Evolutionary conservation across 2,329 filamentous ascomycete species (phyloP).

Genomic region (Erysiphe pulchra): DNA sequence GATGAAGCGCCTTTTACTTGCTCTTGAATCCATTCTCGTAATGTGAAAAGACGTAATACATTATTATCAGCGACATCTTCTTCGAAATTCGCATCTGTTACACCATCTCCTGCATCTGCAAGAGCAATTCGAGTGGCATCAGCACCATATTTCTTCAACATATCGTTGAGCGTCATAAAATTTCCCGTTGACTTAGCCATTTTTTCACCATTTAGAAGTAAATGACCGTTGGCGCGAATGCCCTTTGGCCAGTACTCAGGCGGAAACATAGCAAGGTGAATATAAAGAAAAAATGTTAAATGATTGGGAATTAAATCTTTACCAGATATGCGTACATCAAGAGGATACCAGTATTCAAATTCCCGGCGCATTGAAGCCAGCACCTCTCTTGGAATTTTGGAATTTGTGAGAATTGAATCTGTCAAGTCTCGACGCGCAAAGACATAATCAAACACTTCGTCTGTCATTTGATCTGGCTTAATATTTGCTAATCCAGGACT

Average conservation of each 20-base stretch:
- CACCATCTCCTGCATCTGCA: conserved; percentile 80
- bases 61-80: conserved; percentile 82
- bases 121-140: conserved; percentile 80
- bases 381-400: conserved; percentile 45
- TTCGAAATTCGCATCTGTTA: conserved; percentile 92
- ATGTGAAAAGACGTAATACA: conserved; percentile 57
- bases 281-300: conserved; percentile 85
- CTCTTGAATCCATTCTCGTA: conserved; percentile 85
- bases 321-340: conserved; percentile 68
- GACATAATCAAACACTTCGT: conserved; percentile 91
- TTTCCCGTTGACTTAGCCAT: conserved; percentile 97
- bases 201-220: conserved; percentile 90
- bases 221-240: conserved; percentile 73
- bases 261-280: conserved; percentile 73
- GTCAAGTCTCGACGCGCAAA: conserved; percentile 52
- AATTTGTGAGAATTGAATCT: conserved; percentile 35
- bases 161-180: conserved; percentile 73
- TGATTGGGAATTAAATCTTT: conserved; percentile 91
- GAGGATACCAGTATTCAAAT: conserved; percentile 91
- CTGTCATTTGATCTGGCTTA: conserved; percentile 64
- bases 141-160: conserved; percentile 78
- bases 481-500: conserved; percentile 41
- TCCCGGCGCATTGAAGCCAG: conserved; percentile 66
- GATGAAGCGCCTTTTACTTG: conserved; percentile 41
- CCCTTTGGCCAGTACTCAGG: conserved; percentile 70